Percentiles rank a stretch among this genome's conserved stretches.
phyloP scores from a whole-genome alignment of 768 basidiomycete genomes.

The Phaffia tasmanica region DNA sequence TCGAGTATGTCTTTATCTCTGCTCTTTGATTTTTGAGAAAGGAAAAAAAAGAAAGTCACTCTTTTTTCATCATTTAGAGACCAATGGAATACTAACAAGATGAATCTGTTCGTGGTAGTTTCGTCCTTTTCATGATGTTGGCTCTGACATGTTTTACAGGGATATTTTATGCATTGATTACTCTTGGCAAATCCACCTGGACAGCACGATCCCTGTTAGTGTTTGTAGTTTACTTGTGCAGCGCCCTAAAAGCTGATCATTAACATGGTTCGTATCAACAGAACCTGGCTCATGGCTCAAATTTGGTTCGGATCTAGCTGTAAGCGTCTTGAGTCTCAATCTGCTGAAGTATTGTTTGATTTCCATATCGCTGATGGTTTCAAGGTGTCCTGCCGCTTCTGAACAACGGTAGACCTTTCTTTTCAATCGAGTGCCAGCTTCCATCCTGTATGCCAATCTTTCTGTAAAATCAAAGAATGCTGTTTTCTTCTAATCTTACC shows the following conservation, averaged over 20 bases:
- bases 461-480: background rate
- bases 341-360: background rate
- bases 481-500: background rate
- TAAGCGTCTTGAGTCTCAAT: constrained; percentile 5
- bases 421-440: constrained; percentile 42
- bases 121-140: constrained; percentile 65
- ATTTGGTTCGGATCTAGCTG: constrained; percentile 59
- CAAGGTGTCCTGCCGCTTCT: background rate
- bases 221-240: background rate
- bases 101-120: constrained; percentile 31
- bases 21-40: no score
- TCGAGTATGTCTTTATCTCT: background rate
- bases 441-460: constrained; percentile 45
- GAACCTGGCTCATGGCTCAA: constrained; percentile 73
- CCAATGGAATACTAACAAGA: no score
- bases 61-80: no score
- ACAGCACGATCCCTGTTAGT: constrained; percentile 4
- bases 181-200: constrained; percentile 40
- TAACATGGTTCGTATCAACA: constrained; percentile 37
- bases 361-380: background rate
- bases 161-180: constrained; percentile 49
- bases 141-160: constrained; percentile 74
- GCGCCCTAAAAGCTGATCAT: constrained; percentile 15
- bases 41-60: no score
- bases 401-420: constrained; percentile 36